A percentile compares a stretch with the other conserved stretches of the same genome.
These are phyloP conservation scores for Dalbergia cochinchinensis DNA, from an alignment of 306 rosid genomes.

Conservation along the genomic window DNA sequence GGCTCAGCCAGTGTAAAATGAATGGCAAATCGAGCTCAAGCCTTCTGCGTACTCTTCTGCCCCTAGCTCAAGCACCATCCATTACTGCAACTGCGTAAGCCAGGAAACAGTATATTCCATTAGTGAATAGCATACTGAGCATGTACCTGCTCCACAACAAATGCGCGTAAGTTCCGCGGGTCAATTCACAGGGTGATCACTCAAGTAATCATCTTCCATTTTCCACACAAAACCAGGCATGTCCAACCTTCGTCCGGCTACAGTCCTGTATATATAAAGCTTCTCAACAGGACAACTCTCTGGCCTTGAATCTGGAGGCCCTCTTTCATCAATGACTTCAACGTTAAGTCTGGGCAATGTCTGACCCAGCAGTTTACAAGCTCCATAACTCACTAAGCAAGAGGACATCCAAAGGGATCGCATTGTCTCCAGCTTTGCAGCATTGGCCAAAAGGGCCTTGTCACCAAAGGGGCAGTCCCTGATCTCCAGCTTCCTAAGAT, in stretches of 20 bases:
- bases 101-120: slow-evolving; percentile 42
- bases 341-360: slow-evolving; percentile 89
- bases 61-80: slow-evolving; percentile 59
- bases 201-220: slow-evolving; percentile 74
- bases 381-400: slow-evolving; percentile 92
- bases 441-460: slow-evolving; percentile 96
- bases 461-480: slow-evolving; percentile 99
- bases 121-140: slow-evolving; percentile 45
- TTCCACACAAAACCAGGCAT: slow-evolving; percentile 91
- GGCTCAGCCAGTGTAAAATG: slow-evolving; percentile 88
- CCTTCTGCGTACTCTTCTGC: slow-evolving; percentile 53
- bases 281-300: slow-evolving; percentile 87
- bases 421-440: slow-evolving; percentile 99
- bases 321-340: slow-evolving; percentile 97
- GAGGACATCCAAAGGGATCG: slow-evolving; percentile 99
- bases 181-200: slow-evolving; percentile 17
- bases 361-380: slow-evolving; percentile 93
- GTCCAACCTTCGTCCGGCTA: slow-evolving; percentile 86
- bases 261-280: slow-evolving; percentile 82
- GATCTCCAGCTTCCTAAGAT: slow-evolving; percentile 94
- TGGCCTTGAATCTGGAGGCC: slow-evolving; percentile 78
- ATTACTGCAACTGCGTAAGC: slow-evolving; percentile 60
- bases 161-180: slow-evolving; percentile 15
- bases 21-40: slow-evolving; percentile 76
- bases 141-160: slow-evolving; percentile 57